Base-by-base conservation (phyloP, 2,329 filamentous ascomycete genomes). In the Fusarium bulbicola region DNA sequence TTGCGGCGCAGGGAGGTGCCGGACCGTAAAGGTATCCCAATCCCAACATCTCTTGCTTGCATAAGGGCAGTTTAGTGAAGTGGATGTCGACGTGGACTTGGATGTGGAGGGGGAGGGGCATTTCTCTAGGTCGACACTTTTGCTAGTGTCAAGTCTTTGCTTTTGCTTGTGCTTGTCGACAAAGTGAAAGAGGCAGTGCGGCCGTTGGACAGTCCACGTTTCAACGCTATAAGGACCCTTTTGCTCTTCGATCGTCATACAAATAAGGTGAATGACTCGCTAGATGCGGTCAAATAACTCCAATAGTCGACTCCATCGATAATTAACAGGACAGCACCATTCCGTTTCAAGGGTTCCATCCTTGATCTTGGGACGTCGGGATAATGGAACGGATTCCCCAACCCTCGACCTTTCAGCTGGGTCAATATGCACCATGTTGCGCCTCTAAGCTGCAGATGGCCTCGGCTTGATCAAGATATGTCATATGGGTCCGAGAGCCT, bases 401-500 rank as follows among this genome's bases (percentile, higher is more conserved):
- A 70, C 69, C 70, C 70, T 73, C 60, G 70, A 73, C 69, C 65
- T 56, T 70, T 73, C 60, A 73, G 70, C 69, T 73, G 70, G 50
- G 52, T 70, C 70, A 73, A 73, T 70, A 54, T 70, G 57, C 70
- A 73, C 65, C 65, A 70, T 59, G 36, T 70, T 46, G 65, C 43
- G 69, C 70, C 70, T 62, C 70, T 61, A 62, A 73, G 59, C 69
- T 73, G 69, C 70, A 73, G 70, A 40, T 73, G 69, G 64, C 49
- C 47, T 72, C 56, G 63, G 46, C 56, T 66, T 49, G 56, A 70
- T 70, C 56, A 60, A 64, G 43, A 72, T 68, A 65, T 63, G 73
- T 69, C 73, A 70, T 69, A 71, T 65, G 70, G 73, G 57, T 57
- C 58, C 62, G 40, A 37, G 61, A 73, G 59, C 66, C 69, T 63